Conservation (phyloP, 257 asterid species). For the Nicotiana benthamiana region DNA sequence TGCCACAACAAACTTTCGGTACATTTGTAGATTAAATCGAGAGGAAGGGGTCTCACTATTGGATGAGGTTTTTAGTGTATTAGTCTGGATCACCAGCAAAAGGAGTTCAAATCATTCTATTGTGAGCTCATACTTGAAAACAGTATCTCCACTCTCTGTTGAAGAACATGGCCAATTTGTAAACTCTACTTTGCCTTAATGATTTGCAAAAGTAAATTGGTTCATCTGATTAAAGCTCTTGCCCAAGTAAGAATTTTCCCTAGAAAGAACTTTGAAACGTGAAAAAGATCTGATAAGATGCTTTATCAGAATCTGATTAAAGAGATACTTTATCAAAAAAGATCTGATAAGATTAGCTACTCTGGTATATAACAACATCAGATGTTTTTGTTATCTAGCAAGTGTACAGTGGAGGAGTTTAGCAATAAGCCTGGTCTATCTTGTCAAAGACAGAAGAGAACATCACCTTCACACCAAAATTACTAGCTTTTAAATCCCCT, state of each 20-base stretch:
- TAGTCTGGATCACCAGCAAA: not conserved
- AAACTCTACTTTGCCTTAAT: not conserved
- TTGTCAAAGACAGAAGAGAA: not conserved
- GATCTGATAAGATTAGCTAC: not conserved
- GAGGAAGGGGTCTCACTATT: not conserved
- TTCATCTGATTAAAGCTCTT: constrained; percentile 3
- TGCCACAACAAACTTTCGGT: not conserved
- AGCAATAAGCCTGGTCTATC: not conserved
- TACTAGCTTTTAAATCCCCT: not conserved
- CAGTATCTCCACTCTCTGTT: not conserved
- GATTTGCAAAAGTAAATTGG: not conserved
- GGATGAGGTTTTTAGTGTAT: not conserved
- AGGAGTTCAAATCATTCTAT: not conserved
- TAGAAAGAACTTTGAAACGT: not conserved
- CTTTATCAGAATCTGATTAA: not conserved
- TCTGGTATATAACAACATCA: not conserved
- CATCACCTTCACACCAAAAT: not conserved
- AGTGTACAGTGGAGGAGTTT: not conserved
- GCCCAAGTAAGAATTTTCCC: not conserved
- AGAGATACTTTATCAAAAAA: not conserved
- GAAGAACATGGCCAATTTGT: not conserved
- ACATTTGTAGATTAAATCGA: not conserved
- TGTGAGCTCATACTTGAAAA: not conserved
- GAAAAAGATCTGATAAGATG: not conserved
- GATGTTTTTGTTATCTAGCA: not conserved